phyloP scores from a whole-genome alignment of 83 land plant species.

The Larix sibirica region DNA sequence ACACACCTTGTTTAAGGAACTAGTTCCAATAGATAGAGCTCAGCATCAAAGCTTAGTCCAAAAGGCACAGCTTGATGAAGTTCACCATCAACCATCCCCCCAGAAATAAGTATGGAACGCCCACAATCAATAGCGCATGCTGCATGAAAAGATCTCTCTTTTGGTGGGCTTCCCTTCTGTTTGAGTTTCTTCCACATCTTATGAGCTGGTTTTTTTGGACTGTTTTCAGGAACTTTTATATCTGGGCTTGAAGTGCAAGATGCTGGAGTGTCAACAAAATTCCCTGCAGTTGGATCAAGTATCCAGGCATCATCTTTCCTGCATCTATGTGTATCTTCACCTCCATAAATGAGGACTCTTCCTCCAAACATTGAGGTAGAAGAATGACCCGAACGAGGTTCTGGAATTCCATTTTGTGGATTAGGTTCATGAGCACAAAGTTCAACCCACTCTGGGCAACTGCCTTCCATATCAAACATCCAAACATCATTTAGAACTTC shows the following conservation, averaged over 20 bases:
- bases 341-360: constrained; percentile 81
- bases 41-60: constrained; percentile 81
- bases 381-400: constrained; percentile 92
- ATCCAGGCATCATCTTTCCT: constrained; percentile 94
- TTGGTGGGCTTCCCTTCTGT: constrained; percentile 54
- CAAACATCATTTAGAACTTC: constrained; percentile 94
- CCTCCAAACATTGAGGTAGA: constrained; percentile 80
- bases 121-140: constrained; percentile 76
- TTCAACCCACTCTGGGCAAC: constrained; percentile 67
- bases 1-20: constrained; percentile 22
- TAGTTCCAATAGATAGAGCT: constrained; percentile 66
- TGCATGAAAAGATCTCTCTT: constrained; percentile 79
- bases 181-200: constrained; percentile 83
- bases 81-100: constrained; percentile 95
- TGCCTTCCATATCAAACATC: constrained; percentile 65
- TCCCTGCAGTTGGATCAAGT: constrained; percentile 59
- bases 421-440: constrained; percentile 39
- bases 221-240: constrained; percentile 10
- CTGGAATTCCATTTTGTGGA: constrained; percentile 45
- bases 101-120: constrained; percentile 65
- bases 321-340: constrained; percentile 82
- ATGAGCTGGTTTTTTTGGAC: constrained; percentile 12
- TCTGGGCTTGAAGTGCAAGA: constrained; percentile 21
- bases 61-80: constrained; percentile 56
- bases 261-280: constrained; percentile 27